These are phyloP conservation scores for Xerophyta viscosa DNA, from an alignment of 106 monocot genomes.

Conservation along the genomic window DNA sequence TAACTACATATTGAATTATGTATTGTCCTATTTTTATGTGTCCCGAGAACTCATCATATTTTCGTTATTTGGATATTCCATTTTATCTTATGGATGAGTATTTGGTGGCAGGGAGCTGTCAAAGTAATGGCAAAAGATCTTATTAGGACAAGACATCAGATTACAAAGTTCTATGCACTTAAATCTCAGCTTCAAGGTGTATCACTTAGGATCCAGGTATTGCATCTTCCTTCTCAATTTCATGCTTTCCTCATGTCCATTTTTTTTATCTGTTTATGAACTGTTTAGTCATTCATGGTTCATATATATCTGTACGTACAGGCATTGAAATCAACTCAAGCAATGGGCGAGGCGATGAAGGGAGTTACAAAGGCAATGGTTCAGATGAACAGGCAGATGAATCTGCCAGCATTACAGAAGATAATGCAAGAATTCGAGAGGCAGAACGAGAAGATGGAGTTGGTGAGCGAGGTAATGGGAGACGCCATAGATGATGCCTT, in stretches of 20 bases:
- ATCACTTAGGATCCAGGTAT: slow-evolving; percentile 93
- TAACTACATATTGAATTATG: too few species aligned
- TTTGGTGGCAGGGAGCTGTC: slow-evolving; percentile 31
- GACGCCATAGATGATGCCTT: slow-evolving; percentile 97
- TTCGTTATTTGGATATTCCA: neutral
- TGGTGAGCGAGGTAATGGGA: slow-evolving; percentile 75
- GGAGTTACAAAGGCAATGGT: slow-evolving; percentile 99
- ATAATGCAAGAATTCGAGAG: slow-evolving; percentile 94
- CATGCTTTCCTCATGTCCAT: neutral
- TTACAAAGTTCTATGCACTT: slow-evolving; percentile 63
- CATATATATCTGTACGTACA: slow-evolving; percentile 20
- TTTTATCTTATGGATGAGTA: neutral
- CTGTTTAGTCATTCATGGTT: neutral
- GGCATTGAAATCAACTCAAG: slow-evolving; percentile 94
- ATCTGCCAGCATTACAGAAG: slow-evolving; percentile 85
- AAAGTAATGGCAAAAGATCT: slow-evolving; percentile 42
- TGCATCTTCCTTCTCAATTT: too few species aligned
- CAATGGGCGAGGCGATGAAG: slow-evolving; percentile 96
- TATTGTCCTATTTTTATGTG: too few species aligned
- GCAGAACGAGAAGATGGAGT: slow-evolving; percentile 96
- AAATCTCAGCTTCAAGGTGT: slow-evolving; percentile 95
- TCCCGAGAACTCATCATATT: too few species aligned
- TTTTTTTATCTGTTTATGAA: neutral
- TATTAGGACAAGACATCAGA: slow-evolving; percentile 37
- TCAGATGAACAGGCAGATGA: slow-evolving; percentile 95